Evolutionary conservation across 495 filamentous ascomycete species (phyloP), one percentile per base, ranked within the genome.

Genomic region (Poronia punctata): DNA sequence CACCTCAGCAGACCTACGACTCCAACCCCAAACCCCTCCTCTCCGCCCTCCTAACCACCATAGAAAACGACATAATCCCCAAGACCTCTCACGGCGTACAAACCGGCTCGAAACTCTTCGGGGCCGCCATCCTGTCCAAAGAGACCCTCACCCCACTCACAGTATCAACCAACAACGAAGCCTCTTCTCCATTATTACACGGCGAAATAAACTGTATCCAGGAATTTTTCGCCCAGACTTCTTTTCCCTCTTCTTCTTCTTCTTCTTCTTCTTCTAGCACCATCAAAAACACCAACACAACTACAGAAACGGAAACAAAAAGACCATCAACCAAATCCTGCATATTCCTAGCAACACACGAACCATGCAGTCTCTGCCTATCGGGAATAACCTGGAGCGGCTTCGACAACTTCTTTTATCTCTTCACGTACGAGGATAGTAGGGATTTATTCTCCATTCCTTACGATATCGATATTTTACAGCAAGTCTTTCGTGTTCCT

Each of bases 171-270:
- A 67, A 67, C 52, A 59, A 62, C 47, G 62, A 67, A 42, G 48
- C 46, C 25, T 49, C 29, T 1, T 65, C 64, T 5, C 62, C 64
- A 0, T 52, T 67, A 3, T 46, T 65, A 3, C 64, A 67, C 45
- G 60, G 61, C 44, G 64, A 67, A 43, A 62, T 67, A 53, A 67
- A 67, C 53, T 67, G 64, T 52, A 65, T 67, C 53, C 62, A 62
- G 47, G 47, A 64, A 23, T 67, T 64, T 46, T 65, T 65, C 35
- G 24, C 55, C 0, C 49, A 46, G 29, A 40, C 21, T 5, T 31
- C 35, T 14, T 45, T 39, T 17, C 35, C 26, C 24, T 7, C 7
- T 7, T n/a, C 24, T 27, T n/a, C n/a, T n/a, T n/a, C n/a, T n/a
- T n/a, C n/a, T n/a, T n/a, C n/a, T n/a, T n/a, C n/a, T n/a, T n/a